Evolutionary conservation across 1,284 basidiomycete genomes (phyloP), one percentile per base, ranked within the genome.

Genomic region (Grifola frondosa): DNA sequence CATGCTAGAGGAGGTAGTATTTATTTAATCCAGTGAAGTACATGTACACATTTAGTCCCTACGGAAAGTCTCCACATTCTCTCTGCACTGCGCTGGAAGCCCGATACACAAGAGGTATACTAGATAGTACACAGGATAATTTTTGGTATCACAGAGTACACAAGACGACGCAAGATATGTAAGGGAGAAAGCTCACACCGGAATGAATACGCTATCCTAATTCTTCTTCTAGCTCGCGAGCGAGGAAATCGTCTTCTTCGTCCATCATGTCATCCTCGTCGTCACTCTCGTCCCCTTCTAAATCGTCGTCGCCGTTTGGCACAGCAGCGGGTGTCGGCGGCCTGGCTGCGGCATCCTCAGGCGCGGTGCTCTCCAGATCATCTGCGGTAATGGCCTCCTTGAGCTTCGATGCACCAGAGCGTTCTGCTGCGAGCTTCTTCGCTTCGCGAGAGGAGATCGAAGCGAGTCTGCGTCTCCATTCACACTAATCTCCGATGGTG

Each of bases 401-500:
- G 38, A 89, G 69, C 54, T 70, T 75, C 11, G 86, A 88, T 42
- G 71, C 66, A 32, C 81, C 80, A 10, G 74, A 71, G 30, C 85
- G 74, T 33, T 80, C 80, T 12, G 77, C 73, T 10, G 74, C 77
- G 37, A 88, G 54, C 62, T 81, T 86, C 69, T 86, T 88, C 86
- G 78, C 64, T 89, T 89, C 20, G 85, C 77, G 26, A 88, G 69
- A 1, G 86, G 87, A 3, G 87, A 89, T 9, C 81, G 72, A 24
- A 81, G 64, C 15, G 61, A 66, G 46, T 69, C 66, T 6, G 59
- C 56, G 34, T 68, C 65, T 8, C 65, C 62, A 43, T 69, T 69
- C 40, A 60, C 47, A 36, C 72, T 71, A 24, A 60, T 60, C 20
- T 84, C 81, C 1, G 80, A 83, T 2, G 86, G 84, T 12, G 86